These are phyloP conservation scores for Saccharomycopsis schoenii DNA, from an alignment of 805 yeast species.

Conservation along the genomic window DNA sequence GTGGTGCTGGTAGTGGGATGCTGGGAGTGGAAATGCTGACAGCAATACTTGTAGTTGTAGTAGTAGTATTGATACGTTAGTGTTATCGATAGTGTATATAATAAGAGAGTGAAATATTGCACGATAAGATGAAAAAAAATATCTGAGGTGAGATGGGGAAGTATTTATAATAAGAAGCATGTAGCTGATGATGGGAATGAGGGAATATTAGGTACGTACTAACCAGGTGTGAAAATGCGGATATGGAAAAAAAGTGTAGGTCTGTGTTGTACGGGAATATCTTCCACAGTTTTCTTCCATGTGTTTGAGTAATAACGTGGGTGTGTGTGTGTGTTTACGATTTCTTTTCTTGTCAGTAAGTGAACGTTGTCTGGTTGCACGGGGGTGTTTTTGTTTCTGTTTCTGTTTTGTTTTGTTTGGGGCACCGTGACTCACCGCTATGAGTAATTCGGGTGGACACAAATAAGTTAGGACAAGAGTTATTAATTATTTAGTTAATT, in stretches of 20 bases:
- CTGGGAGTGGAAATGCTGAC: too few relatives aligned
- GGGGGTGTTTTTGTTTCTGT: neutral
- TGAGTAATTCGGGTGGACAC: neutral
- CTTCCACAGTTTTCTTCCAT: neutral
- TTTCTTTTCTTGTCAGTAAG: neutral
- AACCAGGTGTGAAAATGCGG: neutral
- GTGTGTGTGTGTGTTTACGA: neutral
- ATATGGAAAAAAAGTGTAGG: neutral
- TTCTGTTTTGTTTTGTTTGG: neutral
- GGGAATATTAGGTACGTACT: neutral
- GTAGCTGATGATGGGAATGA: neutral
- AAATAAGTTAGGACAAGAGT: too few relatives aligned
- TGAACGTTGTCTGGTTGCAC: neutral
- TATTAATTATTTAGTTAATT: too few relatives aligned
- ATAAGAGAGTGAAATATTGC: neutral
- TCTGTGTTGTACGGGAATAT: neutral
- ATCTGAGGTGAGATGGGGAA: neutral
- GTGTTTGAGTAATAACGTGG: conserved; percentile 1
- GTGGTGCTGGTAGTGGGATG: too few relatives aligned
- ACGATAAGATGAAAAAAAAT: neutral
- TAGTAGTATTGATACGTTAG: neutral
- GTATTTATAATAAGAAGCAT: neutral
- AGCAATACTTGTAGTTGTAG: neutral
- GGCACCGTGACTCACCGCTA: neutral
- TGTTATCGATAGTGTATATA: too few relatives aligned